phyloP scores from a whole-genome alignment of 306 rosid species.

The Vigna mungo region DNA sequence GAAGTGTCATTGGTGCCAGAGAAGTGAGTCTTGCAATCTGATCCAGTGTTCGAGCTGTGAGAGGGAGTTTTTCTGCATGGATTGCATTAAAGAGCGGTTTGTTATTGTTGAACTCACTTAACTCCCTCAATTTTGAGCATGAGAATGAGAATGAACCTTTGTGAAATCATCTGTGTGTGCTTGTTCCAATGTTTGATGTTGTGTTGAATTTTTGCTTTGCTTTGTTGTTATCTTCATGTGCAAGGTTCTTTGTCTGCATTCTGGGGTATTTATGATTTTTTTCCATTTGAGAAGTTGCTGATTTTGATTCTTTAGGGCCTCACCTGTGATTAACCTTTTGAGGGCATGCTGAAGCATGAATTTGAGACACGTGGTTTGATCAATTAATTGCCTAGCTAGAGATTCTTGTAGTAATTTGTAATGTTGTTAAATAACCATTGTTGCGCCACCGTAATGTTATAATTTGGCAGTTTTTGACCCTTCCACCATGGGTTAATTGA shows the following conservation, averaged over 20 bases:
- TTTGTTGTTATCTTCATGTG: neutral
- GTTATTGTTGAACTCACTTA: constrained; percentile 48
- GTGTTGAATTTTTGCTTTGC: constrained; percentile 41
- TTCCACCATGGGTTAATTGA: neutral
- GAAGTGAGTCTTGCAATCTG: constrained; percentile 63
- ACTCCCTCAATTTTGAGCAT: neutral
- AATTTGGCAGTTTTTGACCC: neutral
- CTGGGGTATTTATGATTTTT: constrained; percentile 7
- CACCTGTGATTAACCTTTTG: neutral
- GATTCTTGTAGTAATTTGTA: constrained; percentile 1
- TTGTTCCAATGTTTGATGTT: constrained; percentile 25
- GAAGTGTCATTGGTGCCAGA: constrained; percentile 88
- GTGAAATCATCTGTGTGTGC: neutral
- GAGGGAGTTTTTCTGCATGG: constrained; percentile 78
- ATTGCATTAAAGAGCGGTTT: constrained; percentile 86
- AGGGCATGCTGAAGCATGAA: constrained; percentile 36
- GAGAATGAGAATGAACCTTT: constrained; percentile 4
- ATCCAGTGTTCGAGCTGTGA: constrained; percentile 84
- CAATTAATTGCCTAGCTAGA: constrained; percentile 12
- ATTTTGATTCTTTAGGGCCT: constrained; percentile 10
- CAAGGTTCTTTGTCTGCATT: neutral
- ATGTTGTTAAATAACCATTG: neutral
- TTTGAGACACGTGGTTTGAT: constrained; percentile 29
- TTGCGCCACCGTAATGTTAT: neutral
- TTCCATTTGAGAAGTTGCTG: constrained; percentile 19